Evolutionary conservation across 1,139 yeast species (phyloP).

Genomic region (Candida pseudoviswanathii): DNA sequence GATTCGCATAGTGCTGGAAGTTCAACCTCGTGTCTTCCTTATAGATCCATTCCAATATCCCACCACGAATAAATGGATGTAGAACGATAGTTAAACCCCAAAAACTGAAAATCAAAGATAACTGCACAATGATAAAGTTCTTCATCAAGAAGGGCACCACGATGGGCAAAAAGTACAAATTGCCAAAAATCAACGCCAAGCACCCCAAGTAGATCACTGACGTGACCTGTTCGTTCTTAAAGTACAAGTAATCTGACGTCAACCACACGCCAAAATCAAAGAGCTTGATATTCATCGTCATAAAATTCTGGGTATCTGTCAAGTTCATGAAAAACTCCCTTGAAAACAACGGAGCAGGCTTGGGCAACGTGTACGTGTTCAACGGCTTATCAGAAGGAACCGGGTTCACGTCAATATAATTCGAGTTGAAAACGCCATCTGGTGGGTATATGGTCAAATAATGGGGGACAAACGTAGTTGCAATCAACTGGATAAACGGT

Average conservation of each 20-base stretch:
- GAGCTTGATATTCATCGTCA: constrained; percentile 64
- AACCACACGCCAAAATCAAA: constrained; percentile 60
- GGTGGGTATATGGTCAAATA: constrained; percentile 51
- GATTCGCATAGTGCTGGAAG: constrained; percentile 47
- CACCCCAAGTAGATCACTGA: constrained; percentile 47
- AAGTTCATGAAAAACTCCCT: constrained; percentile 76
- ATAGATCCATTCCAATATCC: constrained; percentile 45
- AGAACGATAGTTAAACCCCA: constrained; percentile 54
- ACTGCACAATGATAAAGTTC: constrained; percentile 32
- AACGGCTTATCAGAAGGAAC: constrained; percentile 59
- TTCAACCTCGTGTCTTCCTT: constrained; percentile 64
- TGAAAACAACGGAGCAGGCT: constrained; percentile 78
- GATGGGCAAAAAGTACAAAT: constrained; percentile 35
- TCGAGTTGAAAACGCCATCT: constrained; percentile 24
- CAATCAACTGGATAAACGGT: constrained; percentile 58
- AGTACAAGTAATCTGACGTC: constrained; percentile 62
- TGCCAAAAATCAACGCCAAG: constrained; percentile 29
- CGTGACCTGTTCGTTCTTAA: constrained; percentile 65
- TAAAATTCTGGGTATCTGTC: constrained; percentile 83
- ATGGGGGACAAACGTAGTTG: constrained; percentile 69
- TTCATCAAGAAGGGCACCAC: constrained; percentile 28
- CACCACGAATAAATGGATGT: constrained; percentile 58
- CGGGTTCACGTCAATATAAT: constrained; percentile 43
- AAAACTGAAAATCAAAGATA: constrained; percentile 36
- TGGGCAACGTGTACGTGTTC: constrained; percentile 53